These are phyloP conservation scores for Eucalyptus caleyi DNA, from an alignment of 345 rosid species.

Conservation along the genomic window DNA sequence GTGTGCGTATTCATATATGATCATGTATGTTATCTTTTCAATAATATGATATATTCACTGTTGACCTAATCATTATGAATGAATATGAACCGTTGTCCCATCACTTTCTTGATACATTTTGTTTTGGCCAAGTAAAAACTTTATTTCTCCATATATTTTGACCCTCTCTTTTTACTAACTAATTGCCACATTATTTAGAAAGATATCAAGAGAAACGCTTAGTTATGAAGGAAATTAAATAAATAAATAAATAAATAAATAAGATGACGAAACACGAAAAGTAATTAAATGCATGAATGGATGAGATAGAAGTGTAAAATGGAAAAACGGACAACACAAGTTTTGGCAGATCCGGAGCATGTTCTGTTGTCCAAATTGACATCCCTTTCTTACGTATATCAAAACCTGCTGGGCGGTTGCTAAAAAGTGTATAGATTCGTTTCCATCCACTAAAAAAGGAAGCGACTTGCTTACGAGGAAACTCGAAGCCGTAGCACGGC, in stretches of 20 bases:
- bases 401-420: too few relatives aligned
- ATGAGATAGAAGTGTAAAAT: not conserved
- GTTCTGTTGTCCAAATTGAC: too few relatives aligned
- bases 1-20: not conserved
- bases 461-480: too few relatives aligned
- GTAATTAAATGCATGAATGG: not conserved
- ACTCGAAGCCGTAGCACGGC: too few relatives aligned
- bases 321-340: not conserved
- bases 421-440: too few relatives aligned
- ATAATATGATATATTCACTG: not conserved
- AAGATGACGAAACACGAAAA: not conserved
- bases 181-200: not conserved
- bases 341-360: too few relatives aligned
- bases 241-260: fast-evolving
- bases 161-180: not conserved
- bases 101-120: not conserved
- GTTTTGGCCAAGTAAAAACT: not conserved
- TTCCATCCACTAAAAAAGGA: too few relatives aligned
- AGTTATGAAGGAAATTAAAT: not conserved
- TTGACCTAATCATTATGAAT: not conserved
- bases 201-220: not conserved
- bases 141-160: not conserved
- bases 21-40: not conserved
- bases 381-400: too few relatives aligned
- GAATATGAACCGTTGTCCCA: not conserved